Conservation (phyloP, 306 rosid species). For the Vigna hirtella region DNA sequence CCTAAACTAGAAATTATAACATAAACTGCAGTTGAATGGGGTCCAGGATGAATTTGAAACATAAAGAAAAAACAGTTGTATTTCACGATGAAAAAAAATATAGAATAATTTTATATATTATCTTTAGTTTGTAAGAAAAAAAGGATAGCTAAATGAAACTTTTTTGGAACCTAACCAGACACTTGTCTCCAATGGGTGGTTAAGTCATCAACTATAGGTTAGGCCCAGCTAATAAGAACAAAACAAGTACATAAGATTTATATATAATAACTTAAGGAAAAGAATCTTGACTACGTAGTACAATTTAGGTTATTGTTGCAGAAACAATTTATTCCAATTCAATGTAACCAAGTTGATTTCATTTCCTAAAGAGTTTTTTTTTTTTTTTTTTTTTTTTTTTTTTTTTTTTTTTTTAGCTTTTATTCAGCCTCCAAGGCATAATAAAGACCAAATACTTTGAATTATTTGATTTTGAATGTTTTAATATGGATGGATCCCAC, state of each 20-base stretch:
- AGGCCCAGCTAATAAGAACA: not conserved
- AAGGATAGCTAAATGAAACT: not conserved
- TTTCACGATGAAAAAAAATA: not conserved
- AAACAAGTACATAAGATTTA: not conserved
- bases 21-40: no score
- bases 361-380: not conserved
- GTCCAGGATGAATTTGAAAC: constrained; percentile 1
- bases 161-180: not conserved
- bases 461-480: not conserved
- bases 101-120: not conserved
- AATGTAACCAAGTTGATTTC: not conserved
- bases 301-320: not conserved
- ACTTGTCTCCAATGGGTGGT: not conserved
- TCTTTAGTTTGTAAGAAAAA: not conserved
- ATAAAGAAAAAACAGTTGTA: not conserved
- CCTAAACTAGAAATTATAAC: no score
- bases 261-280: not conserved
- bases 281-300: not conserved
- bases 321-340: not conserved
- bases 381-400: not conserved
- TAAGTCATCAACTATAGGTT: not conserved
- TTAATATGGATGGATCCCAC: not conserved
- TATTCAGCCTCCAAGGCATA: not conserved
- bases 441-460: not conserved
- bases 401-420: not conserved